Base-by-base conservation (phyloP, 108 stramenopile genomes). In the Fragilaria crotonensis region DNA sequence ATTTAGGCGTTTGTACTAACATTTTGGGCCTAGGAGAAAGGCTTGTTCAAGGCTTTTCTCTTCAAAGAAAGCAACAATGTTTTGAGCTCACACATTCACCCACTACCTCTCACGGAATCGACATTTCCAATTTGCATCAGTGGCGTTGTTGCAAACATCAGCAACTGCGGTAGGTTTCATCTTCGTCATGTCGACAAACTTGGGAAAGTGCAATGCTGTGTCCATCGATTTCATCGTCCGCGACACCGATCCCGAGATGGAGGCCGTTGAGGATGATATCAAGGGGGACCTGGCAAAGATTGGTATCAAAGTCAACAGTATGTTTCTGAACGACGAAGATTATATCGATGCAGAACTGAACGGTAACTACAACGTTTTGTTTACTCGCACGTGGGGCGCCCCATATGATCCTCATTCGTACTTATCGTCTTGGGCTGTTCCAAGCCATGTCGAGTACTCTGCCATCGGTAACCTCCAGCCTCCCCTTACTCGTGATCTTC, bases 381-480 rank as follows among this genome's bases (percentile, higher is more conserved):
- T 79, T 60, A 68, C 77, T 17, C 63, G 78, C 30, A 71, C 74
- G 11, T 82, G 81, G 81, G 83, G 83, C 14, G 73, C 78, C 0
- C 79, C 58, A 2, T 84, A 84, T 63, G 83, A 84, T 75, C 83
- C 82, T 33, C 83, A 83, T 52, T 48, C 62, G 30, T 80, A 80
- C 64, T 50, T 77, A 33, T 49, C 70, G 18, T 71, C 68, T 3
- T 80, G 79, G 79, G 69, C 41, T 9, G 54, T 57, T 3, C 76
- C 76, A 22, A 52, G 65, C 31, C 73, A 80, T 36, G 73, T 75
- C 23, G 70, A 80, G 55, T 80, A 80, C 73, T 48, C 65, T 19
- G 76, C 76, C 20, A 63, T 69, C 23, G 59, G 44, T 20, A 62
- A 63, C 33, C 47, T 78, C 18, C 22, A 73, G 45, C 56, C 69